phyloP scores from a whole-genome alignment of 1,284 basidiomycete species.

The Tilletia indica region DNA sequence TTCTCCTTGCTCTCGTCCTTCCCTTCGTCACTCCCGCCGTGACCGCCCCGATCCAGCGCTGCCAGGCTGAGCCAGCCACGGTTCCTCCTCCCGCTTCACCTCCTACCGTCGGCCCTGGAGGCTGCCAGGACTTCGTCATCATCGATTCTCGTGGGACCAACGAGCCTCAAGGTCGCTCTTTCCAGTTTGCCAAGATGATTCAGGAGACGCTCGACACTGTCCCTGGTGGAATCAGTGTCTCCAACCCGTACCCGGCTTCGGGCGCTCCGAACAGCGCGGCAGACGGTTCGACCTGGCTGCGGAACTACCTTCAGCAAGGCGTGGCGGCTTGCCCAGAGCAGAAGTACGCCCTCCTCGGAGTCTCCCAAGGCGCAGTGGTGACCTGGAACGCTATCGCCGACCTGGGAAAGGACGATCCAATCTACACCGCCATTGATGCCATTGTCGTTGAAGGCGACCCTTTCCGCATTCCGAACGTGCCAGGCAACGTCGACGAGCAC shows the following conservation, averaged over 20 bases:
- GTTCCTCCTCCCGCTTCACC: too few relatives aligned
- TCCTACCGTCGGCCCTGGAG: too few relatives aligned
- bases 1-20: too few relatives aligned
- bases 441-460: not conserved
- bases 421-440: not conserved
- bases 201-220: not conserved
- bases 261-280: not conserved
- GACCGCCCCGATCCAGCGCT: too few relatives aligned
- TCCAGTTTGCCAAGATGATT: not conserved
- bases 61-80: too few relatives aligned
- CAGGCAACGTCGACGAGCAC: not conserved
- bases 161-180: constrained; percentile 1
- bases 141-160: not conserved
- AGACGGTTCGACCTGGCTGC: not conserved
- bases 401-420: not conserved
- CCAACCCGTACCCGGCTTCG: not conserved
- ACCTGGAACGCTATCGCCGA: not conserved
- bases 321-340: not conserved
- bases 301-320: not conserved
- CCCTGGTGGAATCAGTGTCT: not conserved
- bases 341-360: not conserved
- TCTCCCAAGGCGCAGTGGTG: not conserved
- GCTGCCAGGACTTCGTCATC: not conserved
- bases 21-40: too few relatives aligned
- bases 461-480: not conserved